phyloP scores from a whole-genome alignment of 202 grass and related monocot genomes.

The Panicum virgatum region DNA sequence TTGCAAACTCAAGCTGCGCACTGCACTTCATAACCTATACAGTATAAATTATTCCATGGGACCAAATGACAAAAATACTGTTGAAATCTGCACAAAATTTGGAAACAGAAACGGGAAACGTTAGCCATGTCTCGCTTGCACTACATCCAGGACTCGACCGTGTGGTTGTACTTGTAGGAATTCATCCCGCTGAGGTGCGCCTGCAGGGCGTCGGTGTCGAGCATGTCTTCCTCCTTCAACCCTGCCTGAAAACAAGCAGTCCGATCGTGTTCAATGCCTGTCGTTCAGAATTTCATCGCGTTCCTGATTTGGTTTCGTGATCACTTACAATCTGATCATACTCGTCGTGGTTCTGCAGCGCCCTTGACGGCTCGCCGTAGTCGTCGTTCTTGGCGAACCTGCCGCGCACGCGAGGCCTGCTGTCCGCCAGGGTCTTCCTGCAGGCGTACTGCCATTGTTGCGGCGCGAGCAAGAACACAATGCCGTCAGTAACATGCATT shows the following conservation, averaged over 20 bases:
- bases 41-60: conserved; percentile 43
- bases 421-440: conserved; percentile 97
- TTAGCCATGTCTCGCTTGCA: not conserved
- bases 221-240: conserved; percentile 72
- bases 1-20: conserved; percentile 18
- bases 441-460: conserved; percentile 79
- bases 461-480: not conserved
- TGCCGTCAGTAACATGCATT: conserved; percentile 5
- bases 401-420: conserved; percentile 80
- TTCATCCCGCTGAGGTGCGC: conserved; percentile 55
- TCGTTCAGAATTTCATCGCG: not conserved
- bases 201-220: conserved; percentile 56
- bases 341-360: conserved; percentile 50
- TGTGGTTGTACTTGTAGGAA: conserved; percentile 57
- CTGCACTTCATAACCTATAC: conserved; percentile 47
- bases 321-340: conserved; percentile 60
- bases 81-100: conserved; percentile 48
- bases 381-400: conserved; percentile 98
- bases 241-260: conserved; percentile 37
- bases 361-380: conserved; percentile 55
- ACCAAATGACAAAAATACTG: conserved; percentile 21
- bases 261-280: not conserved
- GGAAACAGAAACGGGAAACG: not conserved
- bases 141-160: conserved; percentile 69
- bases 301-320: not conserved